Evolutionary conservation across 495 filamentous ascomycete genomes (phyloP).

Genomic region (Lophiotrema nucula): DNA sequence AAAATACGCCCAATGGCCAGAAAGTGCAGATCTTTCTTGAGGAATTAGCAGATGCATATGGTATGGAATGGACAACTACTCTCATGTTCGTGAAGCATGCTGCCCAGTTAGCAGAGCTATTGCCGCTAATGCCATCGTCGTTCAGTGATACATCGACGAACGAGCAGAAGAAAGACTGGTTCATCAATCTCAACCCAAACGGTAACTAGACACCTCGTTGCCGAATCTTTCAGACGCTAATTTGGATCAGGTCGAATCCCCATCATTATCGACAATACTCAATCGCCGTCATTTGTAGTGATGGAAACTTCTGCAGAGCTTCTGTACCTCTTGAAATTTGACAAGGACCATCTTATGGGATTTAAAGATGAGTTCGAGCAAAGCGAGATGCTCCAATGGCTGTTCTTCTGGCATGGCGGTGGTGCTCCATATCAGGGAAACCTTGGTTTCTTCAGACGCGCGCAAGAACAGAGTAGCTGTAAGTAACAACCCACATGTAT

Average conservation of each 20-base stretch:
- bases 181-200: slow-evolving; percentile 53
- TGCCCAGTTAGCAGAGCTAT: neutral
- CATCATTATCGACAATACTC: slow-evolving; percentile 51
- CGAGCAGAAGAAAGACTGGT: slow-evolving; percentile 61
- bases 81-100: slow-evolving; percentile 38
- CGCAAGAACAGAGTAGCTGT: slow-evolving; percentile 50
- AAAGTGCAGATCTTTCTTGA: slow-evolving; percentile 42
- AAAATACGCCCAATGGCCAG: slow-evolving; percentile 43
- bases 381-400: slow-evolving; percentile 47
- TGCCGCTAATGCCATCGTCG: slow-evolving; percentile 40
- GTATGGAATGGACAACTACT: slow-evolving; percentile 52
- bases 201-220: slow-evolving; percentile 12
- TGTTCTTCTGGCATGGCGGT: slow-evolving; percentile 52
- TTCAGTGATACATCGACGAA: slow-evolving; percentile 42
- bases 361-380: slow-evolving; percentile 49
- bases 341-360: slow-evolving; percentile 49
- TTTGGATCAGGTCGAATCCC: slow-evolving; percentile 47
- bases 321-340: slow-evolving; percentile 52
- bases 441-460: slow-evolving; percentile 42
- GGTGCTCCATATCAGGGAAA: slow-evolving; percentile 49
- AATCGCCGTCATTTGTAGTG: slow-evolving; percentile 52
- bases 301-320: slow-evolving; percentile 55
- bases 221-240: neutral
- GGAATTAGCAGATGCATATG: slow-evolving; percentile 48
- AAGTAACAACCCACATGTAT: slow-evolving; percentile 25